Evolutionary conservation across 176 grass and related monocot genomes (phyloP).

Genomic region (Cenchrus fungigraminus): DNA sequence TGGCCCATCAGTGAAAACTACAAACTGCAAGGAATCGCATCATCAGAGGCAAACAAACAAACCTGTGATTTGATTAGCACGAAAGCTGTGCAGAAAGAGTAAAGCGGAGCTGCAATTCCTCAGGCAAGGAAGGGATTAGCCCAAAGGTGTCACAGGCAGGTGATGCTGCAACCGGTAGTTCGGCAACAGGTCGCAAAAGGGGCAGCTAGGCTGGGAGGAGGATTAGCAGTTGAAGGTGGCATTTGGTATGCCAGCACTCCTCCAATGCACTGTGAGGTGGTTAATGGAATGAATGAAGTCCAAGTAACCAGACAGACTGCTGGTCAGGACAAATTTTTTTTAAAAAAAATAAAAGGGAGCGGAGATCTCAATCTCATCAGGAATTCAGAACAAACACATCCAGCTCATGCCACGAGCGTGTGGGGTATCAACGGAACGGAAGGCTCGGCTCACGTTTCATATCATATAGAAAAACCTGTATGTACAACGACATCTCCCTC

Average conservation of each 20-base stretch:
- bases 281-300: conserved; percentile 43
- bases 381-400: conserved; percentile 23
- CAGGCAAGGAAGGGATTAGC: conserved; percentile 52
- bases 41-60: conserved; percentile 26
- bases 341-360: background rate
- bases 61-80: conserved; percentile 29
- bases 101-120: conserved; percentile 39
- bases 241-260: conserved; percentile 30
- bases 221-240: conserved; percentile 19
- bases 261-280: background rate
- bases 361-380: conserved; percentile 28
- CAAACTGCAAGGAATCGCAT: background rate
- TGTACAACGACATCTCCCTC: conserved; percentile 57
- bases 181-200: background rate
- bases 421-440: conserved; percentile 38
- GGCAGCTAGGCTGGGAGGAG: background rate
- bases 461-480: conserved; percentile 56
- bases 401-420: conserved; percentile 46
- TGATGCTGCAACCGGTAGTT: conserved; percentile 22
- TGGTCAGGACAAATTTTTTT: conserved; percentile 6
- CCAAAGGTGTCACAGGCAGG: conserved; percentile 25
- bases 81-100: conserved; percentile 39
- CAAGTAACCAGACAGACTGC: conserved; percentile 30
- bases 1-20: conserved; percentile 18
- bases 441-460: conserved; percentile 49